Conservation (phyloP, 495 filamentous ascomycete species). For the Chlorociboria aeruginascens region DNA sequence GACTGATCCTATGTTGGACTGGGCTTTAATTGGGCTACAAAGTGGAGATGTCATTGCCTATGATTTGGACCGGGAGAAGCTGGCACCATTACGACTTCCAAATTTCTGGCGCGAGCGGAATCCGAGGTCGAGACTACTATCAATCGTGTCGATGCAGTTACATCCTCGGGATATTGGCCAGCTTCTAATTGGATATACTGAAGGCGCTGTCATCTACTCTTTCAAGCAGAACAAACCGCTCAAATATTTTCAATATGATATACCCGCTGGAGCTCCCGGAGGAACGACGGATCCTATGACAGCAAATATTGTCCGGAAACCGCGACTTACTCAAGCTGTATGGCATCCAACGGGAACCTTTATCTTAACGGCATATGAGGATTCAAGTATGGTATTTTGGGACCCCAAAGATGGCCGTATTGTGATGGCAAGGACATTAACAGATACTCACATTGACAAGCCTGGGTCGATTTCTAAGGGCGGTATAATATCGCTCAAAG, state of each 20-base stretch:
- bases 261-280: constrained; percentile 78
- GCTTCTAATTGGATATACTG: constrained; percentile 73
- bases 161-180: constrained; percentile 92
- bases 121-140: constrained; percentile 23
- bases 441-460: constrained; percentile 55
- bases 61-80: constrained; percentile 69
- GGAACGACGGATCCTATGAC: constrained; percentile 44
- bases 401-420: constrained; percentile 84
- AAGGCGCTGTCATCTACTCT: constrained; percentile 79
- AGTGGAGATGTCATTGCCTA: constrained; percentile 79
- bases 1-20: constrained; percentile 83
- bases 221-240: constrained; percentile 77
- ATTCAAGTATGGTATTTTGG: constrained; percentile 86
- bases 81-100: constrained; percentile 66
- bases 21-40: constrained; percentile 67
- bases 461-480: constrained; percentile 24
- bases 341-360: constrained; percentile 98
- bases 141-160: constrained; percentile 62
- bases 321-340: constrained; percentile 61
- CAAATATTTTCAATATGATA: constrained; percentile 71
- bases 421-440: constrained; percentile 69
- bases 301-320: constrained; percentile 43
- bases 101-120: constrained; percentile 68
- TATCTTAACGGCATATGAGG: constrained; percentile 75
- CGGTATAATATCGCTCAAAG: constrained; percentile 41